A percentile compares a stretch with the other conserved stretches of the same genome.
Evolutionary conservation across 2,329 filamentous ascomycete species (phyloP).

Genomic region (Gliomastix tumulicola): DNA sequence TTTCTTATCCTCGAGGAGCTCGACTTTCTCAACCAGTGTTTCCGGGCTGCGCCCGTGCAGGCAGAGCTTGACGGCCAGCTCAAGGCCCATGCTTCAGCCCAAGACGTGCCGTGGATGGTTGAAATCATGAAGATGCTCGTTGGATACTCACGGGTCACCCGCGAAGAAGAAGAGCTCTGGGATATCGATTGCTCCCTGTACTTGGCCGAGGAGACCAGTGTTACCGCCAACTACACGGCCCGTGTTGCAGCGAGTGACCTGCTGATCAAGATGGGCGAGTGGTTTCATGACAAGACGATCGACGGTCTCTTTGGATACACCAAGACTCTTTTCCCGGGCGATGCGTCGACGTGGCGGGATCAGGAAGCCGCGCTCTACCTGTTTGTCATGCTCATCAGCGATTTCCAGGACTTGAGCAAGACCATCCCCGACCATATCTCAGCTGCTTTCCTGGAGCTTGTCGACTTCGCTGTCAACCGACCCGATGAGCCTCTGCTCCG

Average conservation of each 20-base stretch:
- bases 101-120: conserved; percentile 71
- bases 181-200: conserved; percentile 95
- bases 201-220: conserved; percentile 87
- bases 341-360: conserved; percentile 44
- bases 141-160: conserved; percentile 81
- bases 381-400: conserved; percentile 74
- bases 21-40: conserved; percentile 87
- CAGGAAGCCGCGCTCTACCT: conserved; percentile 82
- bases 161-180: conserved; percentile 92
- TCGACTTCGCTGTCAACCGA: conserved; percentile 68
- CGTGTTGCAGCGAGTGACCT: conserved; percentile 89
- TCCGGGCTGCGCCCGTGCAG: conserved; percentile 82
- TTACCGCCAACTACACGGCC: conserved; percentile 93
- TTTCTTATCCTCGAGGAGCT: conserved; percentile 90
- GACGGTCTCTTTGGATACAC: conserved; percentile 75
- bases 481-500: conserved; percentile 69
- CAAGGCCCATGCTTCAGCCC: conserved; percentile 48
- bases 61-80: conserved; percentile 82
- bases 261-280: conserved; percentile 86
- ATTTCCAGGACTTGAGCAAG: conserved; percentile 74
- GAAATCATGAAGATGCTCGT: conserved; percentile 83
- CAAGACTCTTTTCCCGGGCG: conserved; percentile 60
- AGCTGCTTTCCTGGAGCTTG: conserved; percentile 70
- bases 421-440: conserved; percentile 62
- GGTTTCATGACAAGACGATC: conserved; percentile 69